Base-by-base conservation (phyloP, 805 yeast species). In the Metschnikowia continentalis region DNA sequence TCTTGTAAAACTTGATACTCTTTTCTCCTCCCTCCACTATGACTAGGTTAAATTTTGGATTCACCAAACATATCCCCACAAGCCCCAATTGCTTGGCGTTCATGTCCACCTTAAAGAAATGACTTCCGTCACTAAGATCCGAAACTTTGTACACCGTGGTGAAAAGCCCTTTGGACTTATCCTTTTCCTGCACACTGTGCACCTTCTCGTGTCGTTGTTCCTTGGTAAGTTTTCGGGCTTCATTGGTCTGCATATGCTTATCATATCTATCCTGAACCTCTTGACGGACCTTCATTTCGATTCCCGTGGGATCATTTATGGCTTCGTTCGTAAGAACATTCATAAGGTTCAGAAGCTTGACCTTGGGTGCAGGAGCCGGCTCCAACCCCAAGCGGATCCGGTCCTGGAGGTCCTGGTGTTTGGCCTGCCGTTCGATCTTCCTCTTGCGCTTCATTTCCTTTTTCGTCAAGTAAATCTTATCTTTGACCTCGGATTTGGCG, bases 341-440 rank as follows among this genome's bases (percentile, higher is more conserved):
- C 90, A 90, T 88, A 66, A 94, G 76, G 63, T 92, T 94, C 40
- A 86, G 81, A 41, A 90, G 72, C 60, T 86, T 88, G 23, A 94
- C 86, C 66, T 92, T 94, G 2, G 97, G 96, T 5, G 86, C 86
- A 0, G 97, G 96, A 5, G 96, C 86, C 0, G 96, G 86, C 43
- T 86, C 88, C 17, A 91, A 68, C 0, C 99, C 99, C 5, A 88
- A 70, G 51, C 83, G 79, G 22, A 91, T 84, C 42, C 86, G 73
- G 57, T 89, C 92, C 62, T 89, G 96, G 51, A 79, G 76, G 42
- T 85, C 94, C 59, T 84, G 83, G 54, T 82, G 81, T 53, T 68
- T 74, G 38, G 76, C 75, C 42, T 83, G 79, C 50, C 97, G 75
- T 44, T 80, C 84, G 52, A 85, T 85, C 53, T 84, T 78, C 41